Conservation (phyloP, 768 basidiomycete species). For the Tricholoma matsutake region DNA sequence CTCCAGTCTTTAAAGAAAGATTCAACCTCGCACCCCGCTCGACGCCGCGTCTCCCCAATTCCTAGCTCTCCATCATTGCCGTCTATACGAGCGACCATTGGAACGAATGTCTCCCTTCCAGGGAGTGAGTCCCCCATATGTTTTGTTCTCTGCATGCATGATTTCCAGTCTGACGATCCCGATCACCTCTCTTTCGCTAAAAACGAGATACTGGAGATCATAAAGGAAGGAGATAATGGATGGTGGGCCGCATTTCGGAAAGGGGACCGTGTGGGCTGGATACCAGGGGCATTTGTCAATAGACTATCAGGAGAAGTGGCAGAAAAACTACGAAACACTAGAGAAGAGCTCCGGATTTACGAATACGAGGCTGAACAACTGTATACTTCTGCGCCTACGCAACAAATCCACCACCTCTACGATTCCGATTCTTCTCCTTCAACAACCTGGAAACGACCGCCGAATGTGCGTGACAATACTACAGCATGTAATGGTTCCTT, state of each 20-base stretch:
- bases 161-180: slow-evolving; percentile 61
- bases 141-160: slow-evolving; percentile 63
- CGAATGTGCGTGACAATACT: neutral
- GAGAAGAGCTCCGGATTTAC: slow-evolving; percentile 42
- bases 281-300: slow-evolving; percentile 68
- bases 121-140: slow-evolving; percentile 37
- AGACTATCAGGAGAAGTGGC: slow-evolving; percentile 50
- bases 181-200: slow-evolving; percentile 60
- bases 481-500: neutral
- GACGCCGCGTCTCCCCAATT: slow-evolving; percentile 28
- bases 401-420: slow-evolving; percentile 25
- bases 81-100: slow-evolving; percentile 27
- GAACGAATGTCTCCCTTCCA: slow-evolving; percentile 28
- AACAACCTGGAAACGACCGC: slow-evolving; percentile 3
- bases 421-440: slow-evolving; percentile 10
- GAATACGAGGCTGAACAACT: slow-evolving; percentile 48
- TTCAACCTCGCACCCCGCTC: slow-evolving; percentile 25
- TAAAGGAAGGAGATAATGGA: slow-evolving; percentile 67
- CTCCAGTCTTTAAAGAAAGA: slow-evolving; percentile 40
- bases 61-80: slow-evolving; percentile 35
- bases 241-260: slow-evolving; percentile 79
- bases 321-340: slow-evolving; percentile 41
- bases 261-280: slow-evolving; percentile 63
- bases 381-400: slow-evolving; percentile 37
- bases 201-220: slow-evolving; percentile 65